Percentiles rank a stretch among this genome's conserved stretches.
Evolutionary conservation across 2,329 filamentous ascomycete genomes (phyloP).

Genomic region (Clarireedia monteithiana): DNA sequence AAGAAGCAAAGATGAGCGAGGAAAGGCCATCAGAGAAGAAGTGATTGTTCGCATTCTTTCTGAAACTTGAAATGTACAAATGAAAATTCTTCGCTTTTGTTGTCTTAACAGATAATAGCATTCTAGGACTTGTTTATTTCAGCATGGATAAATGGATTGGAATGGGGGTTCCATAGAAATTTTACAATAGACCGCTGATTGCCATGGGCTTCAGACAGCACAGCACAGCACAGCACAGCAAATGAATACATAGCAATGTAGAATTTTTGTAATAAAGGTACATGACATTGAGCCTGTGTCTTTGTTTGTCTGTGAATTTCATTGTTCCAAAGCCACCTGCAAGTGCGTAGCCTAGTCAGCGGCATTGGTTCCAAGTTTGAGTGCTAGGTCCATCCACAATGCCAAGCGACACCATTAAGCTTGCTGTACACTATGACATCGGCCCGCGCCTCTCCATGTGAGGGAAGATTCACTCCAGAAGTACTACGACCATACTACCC

Average conservation of each 20-base stretch:
- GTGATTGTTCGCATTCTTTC: conserved; percentile 8
- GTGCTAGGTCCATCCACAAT: not conserved
- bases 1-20: conserved; percentile 28
- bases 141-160: conserved; percentile 17
- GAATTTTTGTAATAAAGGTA: not conserved
- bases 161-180: conserved; percentile 2
- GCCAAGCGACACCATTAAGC: conserved; percentile 2
- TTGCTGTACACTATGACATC: conserved; percentile 1
- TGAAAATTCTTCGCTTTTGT: conserved; percentile 21
- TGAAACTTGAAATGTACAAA: conserved; percentile 9
- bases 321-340: too few relatives aligned
- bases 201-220: conserved; percentile 3
- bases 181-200: conserved; percentile 7
- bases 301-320: not conserved
- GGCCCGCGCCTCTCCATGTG: conserved; percentile 1
- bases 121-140: conserved; percentile 16
- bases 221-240: not conserved
- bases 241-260: not conserved
- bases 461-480: conserved; percentile 1
- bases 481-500: not conserved
- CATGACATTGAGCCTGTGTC: not conserved
- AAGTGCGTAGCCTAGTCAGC: too few relatives aligned
- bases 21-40: conserved; percentile 10
- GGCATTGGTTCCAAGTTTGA: not conserved
- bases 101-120: conserved; percentile 16